Evolutionary conservation across 139 green algal genomes (phyloP).

Genomic region (Bryopsis sp.): DNA sequence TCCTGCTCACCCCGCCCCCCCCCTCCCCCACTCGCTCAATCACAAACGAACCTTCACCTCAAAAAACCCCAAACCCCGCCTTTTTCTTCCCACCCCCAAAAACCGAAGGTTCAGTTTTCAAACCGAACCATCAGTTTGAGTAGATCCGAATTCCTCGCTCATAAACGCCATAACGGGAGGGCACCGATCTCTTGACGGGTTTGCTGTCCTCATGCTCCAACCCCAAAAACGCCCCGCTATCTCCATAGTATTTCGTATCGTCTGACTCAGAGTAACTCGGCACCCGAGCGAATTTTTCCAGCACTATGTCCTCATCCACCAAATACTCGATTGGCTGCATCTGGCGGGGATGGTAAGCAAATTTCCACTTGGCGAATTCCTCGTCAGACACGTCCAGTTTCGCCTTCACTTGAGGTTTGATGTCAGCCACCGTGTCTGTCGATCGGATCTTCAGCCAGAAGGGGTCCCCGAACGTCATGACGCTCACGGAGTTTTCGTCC

Average conservation of each 20-base stretch:
- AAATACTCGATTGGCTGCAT: constrained; percentile 44
- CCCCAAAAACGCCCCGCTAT: constrained; percentile 45
- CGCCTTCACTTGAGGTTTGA: constrained; percentile 52
- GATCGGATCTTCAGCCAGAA: constrained; percentile 65
- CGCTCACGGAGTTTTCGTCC: constrained; percentile 7
- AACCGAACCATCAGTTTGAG: background rate
- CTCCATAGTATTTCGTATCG: constrained; percentile 6
- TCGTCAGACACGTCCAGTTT: constrained; percentile 63
- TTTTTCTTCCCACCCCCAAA: too few relatives aligned
- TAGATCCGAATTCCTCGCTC: constrained; percentile 13
- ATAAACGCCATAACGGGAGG: background rate
- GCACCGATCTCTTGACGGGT: constrained; percentile 13
- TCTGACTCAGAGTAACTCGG: background rate
- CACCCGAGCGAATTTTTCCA: background rate
- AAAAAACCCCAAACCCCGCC: too few relatives aligned
- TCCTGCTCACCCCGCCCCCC: too few relatives aligned
- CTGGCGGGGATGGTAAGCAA: constrained; percentile 42
- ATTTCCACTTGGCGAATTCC: constrained; percentile 77
- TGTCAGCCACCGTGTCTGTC: constrained; percentile 62
- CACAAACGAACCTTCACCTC: too few relatives aligned
- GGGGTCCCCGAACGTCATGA: constrained; percentile 87
- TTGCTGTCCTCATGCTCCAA: constrained; percentile 67
- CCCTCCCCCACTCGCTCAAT: too few relatives aligned
- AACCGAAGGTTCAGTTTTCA: too few relatives aligned
- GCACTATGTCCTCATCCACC: constrained; percentile 39